Percentiles rank a stretch among this genome's conserved stretches.
Conservation (phyloP, 164 flowering plant genomes). For the Aristolochia contorta region DNA sequence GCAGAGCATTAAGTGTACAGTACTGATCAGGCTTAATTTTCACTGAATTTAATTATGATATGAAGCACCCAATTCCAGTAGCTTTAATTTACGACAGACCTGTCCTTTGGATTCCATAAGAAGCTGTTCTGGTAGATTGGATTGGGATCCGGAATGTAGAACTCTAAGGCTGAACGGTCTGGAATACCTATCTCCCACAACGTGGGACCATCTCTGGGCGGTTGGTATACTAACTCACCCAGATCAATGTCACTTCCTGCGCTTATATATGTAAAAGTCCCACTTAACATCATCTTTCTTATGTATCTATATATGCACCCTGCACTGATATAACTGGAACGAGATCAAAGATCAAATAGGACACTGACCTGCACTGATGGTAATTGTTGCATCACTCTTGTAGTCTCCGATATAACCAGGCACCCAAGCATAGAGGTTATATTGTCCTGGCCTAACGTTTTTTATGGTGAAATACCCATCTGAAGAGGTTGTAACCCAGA, state of each 20-base stretch:
- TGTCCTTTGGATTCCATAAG: constrained; percentile 17
- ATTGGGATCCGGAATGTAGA: constrained; percentile 69
- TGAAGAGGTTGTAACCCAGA: constrained; percentile 4
- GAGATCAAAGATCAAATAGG: not conserved
- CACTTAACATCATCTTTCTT: constrained; percentile 8
- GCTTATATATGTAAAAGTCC: not conserved
- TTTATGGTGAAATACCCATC: constrained; percentile 47
- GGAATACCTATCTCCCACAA: constrained; percentile 94
- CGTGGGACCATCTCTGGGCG: constrained; percentile 80
- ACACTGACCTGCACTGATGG: not conserved
- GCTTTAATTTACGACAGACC: too few relatives aligned
- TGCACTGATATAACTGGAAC: not conserved
- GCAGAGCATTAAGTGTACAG: not conserved
- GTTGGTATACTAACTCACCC: constrained; percentile 51
- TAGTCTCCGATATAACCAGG: constrained; percentile 74
- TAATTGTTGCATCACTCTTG: constrained; percentile 14
- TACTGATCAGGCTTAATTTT: too few relatives aligned
- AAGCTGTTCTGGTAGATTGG: constrained; percentile 54
- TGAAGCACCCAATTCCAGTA: too few relatives aligned
- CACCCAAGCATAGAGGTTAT: constrained; percentile 68
- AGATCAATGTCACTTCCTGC: constrained; percentile 14
- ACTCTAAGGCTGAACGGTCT: constrained; percentile 74
- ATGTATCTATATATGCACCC: not conserved
- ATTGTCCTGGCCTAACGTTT: constrained; percentile 37
- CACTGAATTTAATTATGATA: too few relatives aligned